Percentiles rank a stretch among this genome's conserved stretches.
These are phyloP conservation scores for Imleria badia DNA, from an alignment of 768 basidiomycete genomes.

Conservation along the genomic window DNA sequence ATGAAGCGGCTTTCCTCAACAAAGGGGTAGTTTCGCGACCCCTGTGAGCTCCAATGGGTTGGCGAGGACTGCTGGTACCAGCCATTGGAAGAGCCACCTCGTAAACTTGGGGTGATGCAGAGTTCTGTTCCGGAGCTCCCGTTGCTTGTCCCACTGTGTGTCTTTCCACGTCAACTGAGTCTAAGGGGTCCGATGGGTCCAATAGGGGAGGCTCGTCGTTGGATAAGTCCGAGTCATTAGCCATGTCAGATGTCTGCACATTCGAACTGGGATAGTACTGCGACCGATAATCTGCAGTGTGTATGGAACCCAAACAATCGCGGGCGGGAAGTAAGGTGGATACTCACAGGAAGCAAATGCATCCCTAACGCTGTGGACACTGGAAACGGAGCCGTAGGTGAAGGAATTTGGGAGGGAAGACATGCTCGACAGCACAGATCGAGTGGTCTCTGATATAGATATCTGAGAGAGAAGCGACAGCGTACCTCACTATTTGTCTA, in stretches of 20 bases:
- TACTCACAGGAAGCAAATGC: conserved; percentile 61
- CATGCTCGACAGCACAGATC: conserved; percentile 31
- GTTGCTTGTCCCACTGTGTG: too few species aligned
- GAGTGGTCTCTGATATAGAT: not conserved
- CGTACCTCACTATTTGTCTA: too few species aligned
- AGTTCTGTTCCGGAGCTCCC: not conserved
- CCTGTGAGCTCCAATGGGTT: not conserved
- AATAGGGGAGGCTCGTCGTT: conserved; percentile 31
- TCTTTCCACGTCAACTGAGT: too few species aligned
- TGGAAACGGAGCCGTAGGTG: conserved; percentile 47
- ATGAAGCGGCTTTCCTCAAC: conserved; percentile 39
- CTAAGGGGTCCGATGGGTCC: not conserved
- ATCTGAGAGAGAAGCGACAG: too few species aligned
- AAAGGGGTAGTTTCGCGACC: conserved; percentile 38
- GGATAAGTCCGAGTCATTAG: conserved; percentile 38
- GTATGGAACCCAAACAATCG: not conserved
- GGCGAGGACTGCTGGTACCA: not conserved
- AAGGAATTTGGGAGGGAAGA: conserved; percentile 48
- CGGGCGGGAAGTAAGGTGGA: not conserved
- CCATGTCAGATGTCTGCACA: conserved; percentile 48
- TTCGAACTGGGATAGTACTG: conserved; percentile 66
- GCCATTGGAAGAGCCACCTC: conserved; percentile 24
- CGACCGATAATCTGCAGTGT: conserved; percentile 58
- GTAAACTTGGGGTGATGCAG: conserved; percentile 10
- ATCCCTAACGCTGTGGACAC: conserved; percentile 49